Conservation (phyloP, 371 early-diverging fungal species). For the Globomyces sp. region DNA sequence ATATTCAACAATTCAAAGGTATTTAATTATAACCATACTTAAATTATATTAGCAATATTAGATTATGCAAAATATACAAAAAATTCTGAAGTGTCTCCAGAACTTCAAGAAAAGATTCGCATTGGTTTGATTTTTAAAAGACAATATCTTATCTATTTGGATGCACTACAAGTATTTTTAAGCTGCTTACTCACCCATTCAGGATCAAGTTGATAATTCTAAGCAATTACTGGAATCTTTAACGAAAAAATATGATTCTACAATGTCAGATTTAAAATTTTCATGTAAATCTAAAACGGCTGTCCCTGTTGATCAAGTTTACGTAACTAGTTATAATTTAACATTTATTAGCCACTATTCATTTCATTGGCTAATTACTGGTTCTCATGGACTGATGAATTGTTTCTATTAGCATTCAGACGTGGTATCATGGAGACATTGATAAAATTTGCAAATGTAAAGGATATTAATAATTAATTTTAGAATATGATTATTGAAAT, state of each 20-base stretch:
- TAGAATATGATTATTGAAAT: slow-evolving; percentile 13
- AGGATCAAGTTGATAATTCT: slow-evolving; percentile 41
- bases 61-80: slow-evolving; percentile 32
- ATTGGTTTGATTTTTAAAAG: slow-evolving; percentile 39
- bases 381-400: slow-evolving; percentile 50
- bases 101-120: slow-evolving; percentile 18
- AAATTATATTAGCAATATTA: slow-evolving; percentile 16
- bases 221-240: slow-evolving; percentile 28
- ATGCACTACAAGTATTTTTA: slow-evolving; percentile 40
- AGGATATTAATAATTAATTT: not conserved
- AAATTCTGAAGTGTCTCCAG: slow-evolving; percentile 20
- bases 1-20: slow-evolving; percentile 33
- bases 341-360: slow-evolving; percentile 44
- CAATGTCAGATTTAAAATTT: slow-evolving; percentile 32
- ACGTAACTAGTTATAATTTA: slow-evolving; percentile 33
- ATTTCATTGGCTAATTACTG: slow-evolving; percentile 46
- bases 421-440: slow-evolving; percentile 47
- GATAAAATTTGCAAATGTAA: slow-evolving; percentile 28
- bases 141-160: slow-evolving; percentile 53
- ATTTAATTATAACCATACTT: no score
- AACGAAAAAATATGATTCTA: slow-evolving; percentile 30
- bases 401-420: slow-evolving; percentile 50
- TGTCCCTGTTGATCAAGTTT: slow-evolving; percentile 60
- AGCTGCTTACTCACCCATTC: not conserved
- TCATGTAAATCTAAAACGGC: slow-evolving; percentile 54